Evolutionary conservation across 2,329 filamentous ascomycete species (phyloP), one percentile per base, ranked within the genome.

Genomic region (Colletotrichum tanaceti): DNA sequence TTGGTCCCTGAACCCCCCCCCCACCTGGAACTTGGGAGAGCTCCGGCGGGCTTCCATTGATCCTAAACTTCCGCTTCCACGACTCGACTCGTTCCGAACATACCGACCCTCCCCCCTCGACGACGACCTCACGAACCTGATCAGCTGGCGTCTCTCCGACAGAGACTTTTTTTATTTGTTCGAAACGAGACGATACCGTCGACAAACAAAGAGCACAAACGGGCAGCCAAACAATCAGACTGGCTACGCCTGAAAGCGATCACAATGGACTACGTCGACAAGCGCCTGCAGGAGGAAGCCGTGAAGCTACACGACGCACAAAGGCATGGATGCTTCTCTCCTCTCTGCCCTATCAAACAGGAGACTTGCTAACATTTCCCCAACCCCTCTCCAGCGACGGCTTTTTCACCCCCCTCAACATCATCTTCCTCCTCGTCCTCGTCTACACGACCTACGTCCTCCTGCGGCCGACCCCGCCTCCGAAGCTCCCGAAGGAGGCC

Each of bases 351-450:
- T 4, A 6, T 20, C 7, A 47, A 32, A n/a, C n/a, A 22, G 43
- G 6, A 16, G 16, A 5, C 28, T n/a, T n/a, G 44, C 49, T 52
- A 41, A 44, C 38, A 39, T 18, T 11, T 11, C 24, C 46, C 14
- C 20, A n/a, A n/a, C 7, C 6, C 18, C 6, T 20, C 38, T 13
- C 53, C 72, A 84, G 79, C 71, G 77, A 80, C 74, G 77, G 79
- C 66, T 72, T 90, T 76, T 72, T 86, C 71, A 90, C 89, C 0
- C 89, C 89, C 5, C 83, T 91, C 75, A 91, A 91, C 82, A 70
- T 87, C 70, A 78, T 91, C 76, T 85, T 91, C 73, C 74, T 87
- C 74, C 79, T 80, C 73, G 77, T 87, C 71, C 79, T 89, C 71
- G 73, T 86, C 72, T 88, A 90, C 82, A 86, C 87, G 18, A 75